phyloP scores from a whole-genome alignment of 768 basidiomycete genomes.

The Mycena polygramma region DNA sequence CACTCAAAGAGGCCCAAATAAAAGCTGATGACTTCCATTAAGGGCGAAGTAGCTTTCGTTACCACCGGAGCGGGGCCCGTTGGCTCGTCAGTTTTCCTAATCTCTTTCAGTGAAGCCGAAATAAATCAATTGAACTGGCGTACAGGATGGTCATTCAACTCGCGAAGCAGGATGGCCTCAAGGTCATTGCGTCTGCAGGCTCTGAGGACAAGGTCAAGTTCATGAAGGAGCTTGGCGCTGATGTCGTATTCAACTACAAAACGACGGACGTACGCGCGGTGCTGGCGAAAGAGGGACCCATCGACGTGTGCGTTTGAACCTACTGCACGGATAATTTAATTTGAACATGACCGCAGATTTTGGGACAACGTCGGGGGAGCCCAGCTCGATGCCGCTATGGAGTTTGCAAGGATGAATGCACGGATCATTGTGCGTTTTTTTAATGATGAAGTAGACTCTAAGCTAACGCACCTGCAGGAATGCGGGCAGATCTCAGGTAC shows the following conservation, averaged over 20 bases:
- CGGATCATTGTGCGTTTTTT: conserved; percentile 60
- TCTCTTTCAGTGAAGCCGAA: background rate
- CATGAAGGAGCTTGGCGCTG: conserved; percentile 70
- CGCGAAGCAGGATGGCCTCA: conserved; percentile 64
- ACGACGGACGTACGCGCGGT: conserved; percentile 66
- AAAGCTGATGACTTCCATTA: background rate
- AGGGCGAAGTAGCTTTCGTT: conserved; percentile 60
- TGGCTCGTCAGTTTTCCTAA: conserved; percentile 62
- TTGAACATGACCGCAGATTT: conserved; percentile 47
- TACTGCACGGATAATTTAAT: background rate
- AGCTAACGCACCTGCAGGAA: conserved; percentile 48
- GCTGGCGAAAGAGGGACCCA: conserved; percentile 46
- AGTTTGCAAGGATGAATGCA: conserved; percentile 57
- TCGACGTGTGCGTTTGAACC: conserved; percentile 53
- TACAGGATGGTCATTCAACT: conserved; percentile 63
- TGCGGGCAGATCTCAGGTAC: conserved; percentile 55
- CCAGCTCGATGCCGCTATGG: conserved; percentile 68
- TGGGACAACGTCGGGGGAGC: conserved; percentile 75
- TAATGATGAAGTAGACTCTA: background rate
- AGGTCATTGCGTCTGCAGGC: conserved; percentile 80
- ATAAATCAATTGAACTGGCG: no score
- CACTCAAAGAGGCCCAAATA: no score
- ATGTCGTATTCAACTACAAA: conserved; percentile 84
- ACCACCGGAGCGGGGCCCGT: conserved; percentile 59
- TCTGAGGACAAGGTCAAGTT: conserved; percentile 80